Evolutionary conservation across 306 rosid species (phyloP).

Genomic region (Psophocarpus tetragonolobus): DNA sequence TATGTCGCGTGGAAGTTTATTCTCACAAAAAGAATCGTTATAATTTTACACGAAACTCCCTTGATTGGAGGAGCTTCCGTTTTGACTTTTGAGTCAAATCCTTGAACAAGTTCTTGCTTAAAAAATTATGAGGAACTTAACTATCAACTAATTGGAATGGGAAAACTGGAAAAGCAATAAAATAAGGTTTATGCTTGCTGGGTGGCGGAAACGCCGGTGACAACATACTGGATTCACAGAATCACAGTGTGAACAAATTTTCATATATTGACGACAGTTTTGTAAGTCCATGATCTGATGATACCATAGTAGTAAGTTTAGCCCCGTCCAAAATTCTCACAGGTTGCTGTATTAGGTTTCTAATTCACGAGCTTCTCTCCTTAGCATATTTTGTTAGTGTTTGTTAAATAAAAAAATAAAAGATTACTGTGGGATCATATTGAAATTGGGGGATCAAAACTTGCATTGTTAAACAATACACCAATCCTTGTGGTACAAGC

Average conservation of each 20-base stretch:
- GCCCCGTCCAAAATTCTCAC: not conserved
- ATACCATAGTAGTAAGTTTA: not conserved
- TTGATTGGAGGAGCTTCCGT: not conserved
- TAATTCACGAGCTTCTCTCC: not conserved
- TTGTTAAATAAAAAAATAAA: slow-evolving; percentile 3
- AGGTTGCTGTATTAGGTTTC: not conserved
- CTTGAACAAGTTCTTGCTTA: not conserved
- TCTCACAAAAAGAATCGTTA: not conserved
- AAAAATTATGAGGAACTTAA: not conserved
- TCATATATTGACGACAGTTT: not conserved
- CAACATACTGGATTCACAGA: not conserved
- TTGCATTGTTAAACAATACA: slow-evolving; percentile 5
- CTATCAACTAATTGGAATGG: not conserved
- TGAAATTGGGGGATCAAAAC: not conserved
- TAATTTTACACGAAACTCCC: not conserved
- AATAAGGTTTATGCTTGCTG: not conserved
- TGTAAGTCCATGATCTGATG: slow-evolving; percentile 14
- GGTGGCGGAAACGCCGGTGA: not conserved
- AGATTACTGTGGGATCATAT: not conserved
- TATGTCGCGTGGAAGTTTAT: not conserved
- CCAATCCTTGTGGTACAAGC: not conserved
- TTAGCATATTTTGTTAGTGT: not conserved
- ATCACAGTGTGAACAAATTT: not conserved
- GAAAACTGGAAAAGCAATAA: not conserved
- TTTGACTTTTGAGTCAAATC: slow-evolving; percentile 6